phyloP scores from a whole-genome alignment of 371 early-diverging fungal genomes.

The Lichtheimia ornata region DNA sequence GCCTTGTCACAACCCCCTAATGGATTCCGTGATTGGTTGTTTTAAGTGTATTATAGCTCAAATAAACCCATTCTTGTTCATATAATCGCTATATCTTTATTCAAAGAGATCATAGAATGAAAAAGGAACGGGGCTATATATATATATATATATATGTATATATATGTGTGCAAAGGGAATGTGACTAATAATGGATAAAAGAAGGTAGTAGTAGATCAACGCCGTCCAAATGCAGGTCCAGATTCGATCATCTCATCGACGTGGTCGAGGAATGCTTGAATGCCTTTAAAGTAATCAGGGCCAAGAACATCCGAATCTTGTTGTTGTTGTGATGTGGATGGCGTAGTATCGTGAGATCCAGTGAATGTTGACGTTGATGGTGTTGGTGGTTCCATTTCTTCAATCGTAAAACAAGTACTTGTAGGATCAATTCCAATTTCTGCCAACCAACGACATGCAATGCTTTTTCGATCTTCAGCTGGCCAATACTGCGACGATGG shows the following conservation, averaged over 20 bases:
- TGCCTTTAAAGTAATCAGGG: conserved; percentile 47
- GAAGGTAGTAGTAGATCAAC: neutral
- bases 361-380: neutral
- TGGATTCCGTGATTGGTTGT: no score
- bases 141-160: no score
- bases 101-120: no score
- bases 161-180: neutral
- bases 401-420: conserved; percentile 18
- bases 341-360: neutral
- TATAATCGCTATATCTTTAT: no score
- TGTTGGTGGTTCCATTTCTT: conserved; percentile 12
- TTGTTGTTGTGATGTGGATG: neutral
- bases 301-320: conserved; percentile 23
- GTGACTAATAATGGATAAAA: neutral
- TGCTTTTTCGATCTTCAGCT: conserved; percentile 5
- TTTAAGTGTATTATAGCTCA: no score
- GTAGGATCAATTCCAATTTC: conserved; percentile 27
- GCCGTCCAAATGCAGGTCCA: conserved; percentile 27
- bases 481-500: conserved; percentile 12
- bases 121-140: no score
- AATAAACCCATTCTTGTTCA: no score
- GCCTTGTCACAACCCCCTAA: no score
- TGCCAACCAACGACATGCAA: conserved; percentile 18
- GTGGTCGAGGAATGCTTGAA: conserved; percentile 45
- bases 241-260: conserved; percentile 46